Base-by-base conservation (phyloP, 208 protist species). In the Trypanosoma mega region DNA sequence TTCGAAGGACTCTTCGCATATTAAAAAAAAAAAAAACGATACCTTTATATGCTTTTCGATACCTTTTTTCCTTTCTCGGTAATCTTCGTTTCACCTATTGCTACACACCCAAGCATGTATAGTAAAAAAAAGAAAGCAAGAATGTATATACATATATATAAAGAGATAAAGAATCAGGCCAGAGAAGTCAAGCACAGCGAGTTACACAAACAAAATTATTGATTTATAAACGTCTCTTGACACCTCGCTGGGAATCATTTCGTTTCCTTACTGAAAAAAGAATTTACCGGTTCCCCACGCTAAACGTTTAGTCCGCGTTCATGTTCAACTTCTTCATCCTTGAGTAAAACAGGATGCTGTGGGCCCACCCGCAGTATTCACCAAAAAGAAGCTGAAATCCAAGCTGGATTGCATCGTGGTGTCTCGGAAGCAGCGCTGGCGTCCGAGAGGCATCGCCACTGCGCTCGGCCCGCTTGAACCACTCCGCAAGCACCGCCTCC, bases 331-430 rank as follows among this genome's bases (percentile, higher is more conserved):
- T 58, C 14, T 57, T 58, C 67, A 85, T 85, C 30, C 75, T 72
- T 18, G 67, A 50, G 57, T 80, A 92, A 34, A 92, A 92, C 12
- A 92, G 62, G 55, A 87, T 78, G 43, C 76, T 89, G 48, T 92
- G 85, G 23, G 85, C 85, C 80, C 78, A 87, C 8, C 85, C 85
- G 41, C 75, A 78, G 45, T 87, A 74, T 9, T 76, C 45, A 18
- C 85, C 85, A 53, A 92, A 92, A 18, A 89, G 59, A 23, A 45
- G 34, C 26, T 50, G 39, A 56, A 92, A 92, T 23, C 76, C 79
- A 7, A 55, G 41, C 29, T 92, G 85, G 45, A 92, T 89, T n/a
- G 76, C 85, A 39, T 89, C 78, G 60, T 92, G 85, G 23, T 90
- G 76, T 12, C 58, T 74, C 5, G 62, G 63, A 14, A 64, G 54